phyloP scores from a whole-genome alignment of 2,329 filamentous ascomycete genomes.

The Kalmusia sp. region DNA sequence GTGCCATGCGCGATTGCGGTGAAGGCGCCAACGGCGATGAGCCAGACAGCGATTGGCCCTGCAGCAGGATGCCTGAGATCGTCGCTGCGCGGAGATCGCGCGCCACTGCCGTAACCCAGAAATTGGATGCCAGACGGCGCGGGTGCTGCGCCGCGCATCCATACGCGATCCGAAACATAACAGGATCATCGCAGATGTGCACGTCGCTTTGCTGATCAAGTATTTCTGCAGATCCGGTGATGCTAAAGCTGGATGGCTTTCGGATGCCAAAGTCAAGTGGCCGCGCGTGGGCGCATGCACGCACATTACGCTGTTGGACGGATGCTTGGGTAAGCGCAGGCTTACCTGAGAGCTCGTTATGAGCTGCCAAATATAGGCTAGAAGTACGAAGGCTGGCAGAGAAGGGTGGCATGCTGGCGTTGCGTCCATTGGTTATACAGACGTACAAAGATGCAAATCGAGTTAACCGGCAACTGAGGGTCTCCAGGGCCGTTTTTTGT shows the following conservation, averaged over 20 bases:
- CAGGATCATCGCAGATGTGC: background rate
- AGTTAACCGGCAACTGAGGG: background rate
- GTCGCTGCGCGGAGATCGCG: background rate
- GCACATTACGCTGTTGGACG: background rate
- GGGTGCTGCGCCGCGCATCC: background rate
- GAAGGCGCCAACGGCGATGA: background rate
- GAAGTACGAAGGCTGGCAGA: conserved; percentile 3
- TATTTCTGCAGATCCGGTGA: background rate
- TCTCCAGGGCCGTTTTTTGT: background rate
- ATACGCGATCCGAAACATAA: background rate
- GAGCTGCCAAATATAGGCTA: conserved; percentile 20
- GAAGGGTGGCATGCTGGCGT: conserved; percentile 10
- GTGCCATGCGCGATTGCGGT: too few relatives aligned
- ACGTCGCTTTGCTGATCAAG: background rate
- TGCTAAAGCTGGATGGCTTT: background rate
- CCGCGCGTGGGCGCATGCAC: background rate
- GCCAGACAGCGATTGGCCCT: background rate
- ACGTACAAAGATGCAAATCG: background rate
- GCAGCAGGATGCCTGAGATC: conserved; percentile 1
- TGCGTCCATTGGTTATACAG: background rate
- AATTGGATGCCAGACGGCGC: too few relatives aligned
- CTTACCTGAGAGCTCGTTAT: background rate
- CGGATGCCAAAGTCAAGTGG: background rate
- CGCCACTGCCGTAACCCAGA: conserved; percentile 7
- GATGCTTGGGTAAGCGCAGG: conserved; percentile 5